These are phyloP conservation scores for Ascochyta clinopodiicola DNA, from an alignment of 2,329 filamentous ascomycete species.

Conservation along the genomic window DNA sequence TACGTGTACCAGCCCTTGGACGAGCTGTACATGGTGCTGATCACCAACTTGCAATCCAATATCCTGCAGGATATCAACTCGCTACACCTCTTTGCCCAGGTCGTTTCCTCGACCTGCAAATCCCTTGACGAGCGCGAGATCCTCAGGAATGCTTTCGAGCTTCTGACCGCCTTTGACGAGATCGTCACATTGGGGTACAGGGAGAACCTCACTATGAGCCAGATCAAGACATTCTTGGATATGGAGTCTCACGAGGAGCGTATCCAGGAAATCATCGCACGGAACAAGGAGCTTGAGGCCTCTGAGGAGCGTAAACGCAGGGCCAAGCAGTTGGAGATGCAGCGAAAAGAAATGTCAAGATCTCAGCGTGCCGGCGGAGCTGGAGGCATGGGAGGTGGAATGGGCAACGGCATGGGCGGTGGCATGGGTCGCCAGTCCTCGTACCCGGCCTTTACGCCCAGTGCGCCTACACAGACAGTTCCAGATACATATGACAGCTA, in stretches of 20 bases:
- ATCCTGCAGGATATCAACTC: slow-evolving; percentile 99
- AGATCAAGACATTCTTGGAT: slow-evolving; percentile 98
- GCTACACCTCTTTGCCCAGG: slow-evolving; percentile 95
- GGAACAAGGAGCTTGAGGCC: slow-evolving; percentile 99
- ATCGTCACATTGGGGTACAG: slow-evolving; percentile 93
- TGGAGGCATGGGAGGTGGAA: slow-evolving; percentile 47
- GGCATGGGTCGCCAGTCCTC: slow-evolving; percentile 73
- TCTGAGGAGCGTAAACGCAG: slow-evolving; percentile 98
- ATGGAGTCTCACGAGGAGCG: slow-evolving; percentile 99
- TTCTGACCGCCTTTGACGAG: slow-evolving; percentile 96
- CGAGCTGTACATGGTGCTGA: slow-evolving; percentile 99
- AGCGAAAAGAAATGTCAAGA: slow-evolving; percentile 93
- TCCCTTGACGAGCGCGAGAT: slow-evolving; percentile 96
- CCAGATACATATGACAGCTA: slow-evolving; percentile 91
- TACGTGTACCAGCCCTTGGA: slow-evolving; percentile 99
- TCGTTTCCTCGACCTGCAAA: slow-evolving; percentile 95
- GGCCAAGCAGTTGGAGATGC: slow-evolving; percentile 98
- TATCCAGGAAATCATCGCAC: slow-evolving; percentile 75
- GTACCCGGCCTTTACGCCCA: slow-evolving; percentile 89
- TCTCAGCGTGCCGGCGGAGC: slow-evolving; percentile 62
- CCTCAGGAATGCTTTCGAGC: slow-evolving; percentile 89
- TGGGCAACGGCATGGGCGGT: slow-evolving; percentile 38
- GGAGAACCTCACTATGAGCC: slow-evolving; percentile 93
- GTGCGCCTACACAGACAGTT: slow-evolving; percentile 70
- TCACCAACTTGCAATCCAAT: slow-evolving; percentile 99